These are phyloP conservation scores for Infundibulicybe gibba DNA, from an alignment of 768 basidiomycete species.

Conservation along the genomic window DNA sequence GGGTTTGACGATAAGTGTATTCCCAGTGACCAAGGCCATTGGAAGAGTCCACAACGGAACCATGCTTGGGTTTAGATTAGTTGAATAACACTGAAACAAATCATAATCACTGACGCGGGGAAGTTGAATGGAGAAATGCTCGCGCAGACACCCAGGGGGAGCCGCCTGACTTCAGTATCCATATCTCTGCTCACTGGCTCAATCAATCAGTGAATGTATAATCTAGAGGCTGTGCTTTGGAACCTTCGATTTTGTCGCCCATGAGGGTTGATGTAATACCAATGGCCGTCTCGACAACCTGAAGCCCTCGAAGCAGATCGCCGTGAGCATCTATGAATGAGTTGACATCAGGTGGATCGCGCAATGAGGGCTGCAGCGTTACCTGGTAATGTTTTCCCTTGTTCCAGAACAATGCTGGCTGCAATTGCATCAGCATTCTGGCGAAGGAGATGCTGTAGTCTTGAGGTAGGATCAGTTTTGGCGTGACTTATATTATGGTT, in stretches of 20 bases:
- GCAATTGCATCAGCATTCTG: conserved; percentile 86
- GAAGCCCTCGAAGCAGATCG: conserved; percentile 88
- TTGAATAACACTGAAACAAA: neutral
- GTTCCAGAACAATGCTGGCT: conserved; percentile 87
- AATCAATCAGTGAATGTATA: neutral
- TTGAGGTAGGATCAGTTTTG: conserved; percentile 24
- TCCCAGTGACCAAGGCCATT: conserved; percentile 86
- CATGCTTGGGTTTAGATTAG: conserved; percentile 52
- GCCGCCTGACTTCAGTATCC: conserved; percentile 85
- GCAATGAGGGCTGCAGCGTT: conserved; percentile 7
- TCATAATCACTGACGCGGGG: conserved; percentile 60
- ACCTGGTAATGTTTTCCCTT: conserved; percentile 93
- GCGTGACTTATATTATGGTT: neutral
- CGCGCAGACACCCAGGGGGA: conserved; percentile 88
- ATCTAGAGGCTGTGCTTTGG: neutral
- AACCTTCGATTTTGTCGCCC: conserved; percentile 92
- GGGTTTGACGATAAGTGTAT: conserved; percentile 92
- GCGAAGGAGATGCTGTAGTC: conserved; percentile 84
- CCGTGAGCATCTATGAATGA: conserved; percentile 80
- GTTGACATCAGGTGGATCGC: neutral
- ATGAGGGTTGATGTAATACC: conserved; percentile 83
- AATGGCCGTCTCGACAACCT: conserved; percentile 80
- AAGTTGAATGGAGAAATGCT: conserved; percentile 89
- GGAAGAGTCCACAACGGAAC: conserved; percentile 97
- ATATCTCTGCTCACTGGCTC: conserved; percentile 84